A percentile compares a stretch with the other conserved stretches of the same genome.
Evolutionary conservation across 441 rosid genomes (phyloP).

Genomic region (Biscutella laevigata): DNA sequence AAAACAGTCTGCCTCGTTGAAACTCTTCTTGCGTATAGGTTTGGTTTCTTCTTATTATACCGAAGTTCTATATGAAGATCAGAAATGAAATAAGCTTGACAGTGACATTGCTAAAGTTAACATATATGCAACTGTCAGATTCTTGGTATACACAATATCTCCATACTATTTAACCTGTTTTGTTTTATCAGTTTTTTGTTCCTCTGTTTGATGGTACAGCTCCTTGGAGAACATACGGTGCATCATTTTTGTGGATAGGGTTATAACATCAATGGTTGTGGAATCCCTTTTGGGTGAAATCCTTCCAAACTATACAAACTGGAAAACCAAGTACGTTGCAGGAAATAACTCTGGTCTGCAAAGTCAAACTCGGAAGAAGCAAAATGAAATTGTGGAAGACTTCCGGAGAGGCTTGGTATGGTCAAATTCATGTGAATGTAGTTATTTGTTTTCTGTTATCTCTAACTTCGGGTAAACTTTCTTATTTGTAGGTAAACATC

Average conservation of each 20-base stretch:
- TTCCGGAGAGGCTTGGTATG: slow-evolving; percentile 75
- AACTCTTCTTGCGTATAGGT: slow-evolving; percentile 72
- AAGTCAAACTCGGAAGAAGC: slow-evolving; percentile 56
- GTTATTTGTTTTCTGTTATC: not conserved
- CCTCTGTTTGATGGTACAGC: slow-evolving; percentile 27
- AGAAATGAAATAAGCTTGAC: not conserved
- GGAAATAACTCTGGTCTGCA: slow-evolving; percentile 59
- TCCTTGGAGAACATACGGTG: slow-evolving; percentile 58
- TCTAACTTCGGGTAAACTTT: slow-evolving; percentile 10
- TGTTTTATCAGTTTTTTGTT: not conserved
- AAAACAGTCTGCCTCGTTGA: slow-evolving; percentile 56
- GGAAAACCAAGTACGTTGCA: slow-evolving; percentile 68
- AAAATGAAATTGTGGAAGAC: slow-evolving; percentile 74
- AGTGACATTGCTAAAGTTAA: not conserved
- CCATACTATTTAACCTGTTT: not conserved
- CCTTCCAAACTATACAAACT: slow-evolving; percentile 44
- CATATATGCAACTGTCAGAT: not conserved
- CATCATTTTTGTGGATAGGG: slow-evolving; percentile 79
- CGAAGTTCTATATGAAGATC: not conserved
- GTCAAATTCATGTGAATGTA: not conserved
- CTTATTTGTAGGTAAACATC: slow-evolving; percentile 58
- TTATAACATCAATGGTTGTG: slow-evolving; percentile 60
- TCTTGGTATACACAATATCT: not conserved
- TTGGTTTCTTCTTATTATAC: slow-evolving; percentile 1
- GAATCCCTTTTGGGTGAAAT: slow-evolving; percentile 45